A percentile compares a stretch with the other conserved stretches of the same genome.
Evolutionary conservation across 2,329 filamentous ascomycete species (phyloP).

Genomic region (Rhexocercosporidium sp.): DNA sequence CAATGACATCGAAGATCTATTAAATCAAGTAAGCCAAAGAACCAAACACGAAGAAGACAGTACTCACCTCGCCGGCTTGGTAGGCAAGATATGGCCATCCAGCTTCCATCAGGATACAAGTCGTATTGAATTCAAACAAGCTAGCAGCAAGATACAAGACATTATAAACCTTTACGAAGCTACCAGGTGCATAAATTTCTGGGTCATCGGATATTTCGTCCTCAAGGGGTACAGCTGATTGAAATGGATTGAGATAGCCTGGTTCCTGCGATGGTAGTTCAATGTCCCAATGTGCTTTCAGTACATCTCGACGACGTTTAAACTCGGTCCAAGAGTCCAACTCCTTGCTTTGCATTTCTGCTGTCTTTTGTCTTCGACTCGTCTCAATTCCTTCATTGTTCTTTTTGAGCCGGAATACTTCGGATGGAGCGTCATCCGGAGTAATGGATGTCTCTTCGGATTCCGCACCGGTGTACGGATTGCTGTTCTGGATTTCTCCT

Average conservation of each 20-base stretch:
- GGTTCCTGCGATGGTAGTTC: neutral
- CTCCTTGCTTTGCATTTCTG: neutral
- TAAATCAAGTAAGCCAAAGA: neutral
- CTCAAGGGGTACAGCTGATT: neutral
- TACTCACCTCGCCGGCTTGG: neutral
- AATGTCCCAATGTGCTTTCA: neutral
- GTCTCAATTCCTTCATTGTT: too few species aligned
- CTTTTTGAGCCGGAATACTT: neutral
- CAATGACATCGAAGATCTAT: slow-evolving; percentile 70
- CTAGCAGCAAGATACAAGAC: slow-evolving; percentile 6
- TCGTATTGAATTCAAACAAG: slow-evolving; percentile 2
- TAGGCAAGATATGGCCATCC: neutral
- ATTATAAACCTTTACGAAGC: neutral
- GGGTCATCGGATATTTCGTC: neutral
- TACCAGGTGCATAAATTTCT: neutral
- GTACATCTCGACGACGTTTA: neutral
- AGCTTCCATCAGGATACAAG: neutral
- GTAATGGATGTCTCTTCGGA: neutral
- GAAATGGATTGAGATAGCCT: neutral
- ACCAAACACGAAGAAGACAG: neutral
- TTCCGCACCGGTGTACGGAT: neutral
- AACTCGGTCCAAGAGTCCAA: neutral
- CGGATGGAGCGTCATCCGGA: neutral
- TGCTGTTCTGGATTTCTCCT: neutral
- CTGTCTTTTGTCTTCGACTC: too few species aligned